Evolutionary conservation across 306 rosid species (phyloP), one percentile per base, ranked within the genome.

Genomic region (Calophaca sinica): DNA sequence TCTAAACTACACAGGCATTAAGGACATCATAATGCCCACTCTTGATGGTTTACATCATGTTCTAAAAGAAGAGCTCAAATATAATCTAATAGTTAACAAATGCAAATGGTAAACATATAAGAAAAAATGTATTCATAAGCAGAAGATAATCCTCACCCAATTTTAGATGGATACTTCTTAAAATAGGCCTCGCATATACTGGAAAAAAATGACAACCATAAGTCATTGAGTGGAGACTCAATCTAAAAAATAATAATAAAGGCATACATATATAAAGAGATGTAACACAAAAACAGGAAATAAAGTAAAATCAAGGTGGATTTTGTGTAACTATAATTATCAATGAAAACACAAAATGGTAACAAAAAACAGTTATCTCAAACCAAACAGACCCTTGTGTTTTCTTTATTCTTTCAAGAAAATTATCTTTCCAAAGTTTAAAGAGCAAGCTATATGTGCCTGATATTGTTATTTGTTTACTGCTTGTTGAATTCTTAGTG

Each of bases 141-240:
- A 42, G 44, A 72, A 54, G 61, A 78, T 35, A 59, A 80, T 7
- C 11, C 81, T 84, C 81, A 94, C 98, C 98, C 92, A 71, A 91
- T 94, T 86, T 88, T 89, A 42, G 79, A 79, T 39, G 97, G 91
- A 87, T 88, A 82, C 80, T 94, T 94, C 87, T 86, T 91, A 82
- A 89, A 91, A 85, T 94, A 94, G 29, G 98, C 98, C 89, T 94
- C 98, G 3, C 98, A 89, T 76, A 94, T 91, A 64, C 98, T 91
- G 93, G 52, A 64, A 66, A 73, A 70, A 33, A 58, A 70, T 54
- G 26, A 51, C 67, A 77, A 68, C 32, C n/a, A 63, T 15, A 5
- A 46, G 75, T 71, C 77, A 77, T 35, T 57, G 33, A 68, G 70
- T 46, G 67, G 15, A 57, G 74, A 45, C 38, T 50, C 35, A 53